Conservation (phyloP, 2,329 filamentous ascomycete species). For the Trichoderma cornu-damae region DNA sequence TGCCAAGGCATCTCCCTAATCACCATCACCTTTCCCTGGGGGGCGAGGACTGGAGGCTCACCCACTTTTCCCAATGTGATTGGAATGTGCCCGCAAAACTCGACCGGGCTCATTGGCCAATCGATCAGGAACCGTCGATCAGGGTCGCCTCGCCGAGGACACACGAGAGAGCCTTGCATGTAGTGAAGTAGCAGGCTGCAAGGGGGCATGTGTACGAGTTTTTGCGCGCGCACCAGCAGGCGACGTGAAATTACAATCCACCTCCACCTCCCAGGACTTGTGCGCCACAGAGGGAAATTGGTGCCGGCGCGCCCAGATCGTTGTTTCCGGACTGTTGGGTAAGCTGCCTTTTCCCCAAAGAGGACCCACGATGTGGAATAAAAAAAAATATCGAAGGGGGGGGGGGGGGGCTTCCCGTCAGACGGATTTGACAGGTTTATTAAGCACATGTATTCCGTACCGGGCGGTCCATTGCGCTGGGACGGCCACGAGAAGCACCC, state of each 20-base stretch:
- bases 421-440: constrained; percentile 1
- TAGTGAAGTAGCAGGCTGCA: too few species aligned
- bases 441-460: neutral
- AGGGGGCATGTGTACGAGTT: too few species aligned
- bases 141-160: neutral
- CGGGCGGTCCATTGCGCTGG: constrained; percentile 17
- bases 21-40: neutral
- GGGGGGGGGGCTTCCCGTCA: neutral
- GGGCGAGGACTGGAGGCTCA: neutral
- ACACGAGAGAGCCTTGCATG: neutral
- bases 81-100: neutral
- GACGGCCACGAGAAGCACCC: constrained; percentile 7
- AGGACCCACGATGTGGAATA: neutral
- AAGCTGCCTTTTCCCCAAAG: constrained; percentile 1
- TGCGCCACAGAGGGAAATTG: neutral
- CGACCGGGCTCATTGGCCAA: neutral
- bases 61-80: neutral
- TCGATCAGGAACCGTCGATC: neutral
- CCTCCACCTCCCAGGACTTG: too few species aligned
- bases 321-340: constrained; percentile 2
- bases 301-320: neutral
- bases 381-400: neutral
- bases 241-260: too few species aligned
- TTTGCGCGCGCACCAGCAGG: too few species aligned
- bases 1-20: neutral